phyloP scores from a whole-genome alignment of 176 grass and related monocot species.

The Dendrocalamus sinicus region DNA sequence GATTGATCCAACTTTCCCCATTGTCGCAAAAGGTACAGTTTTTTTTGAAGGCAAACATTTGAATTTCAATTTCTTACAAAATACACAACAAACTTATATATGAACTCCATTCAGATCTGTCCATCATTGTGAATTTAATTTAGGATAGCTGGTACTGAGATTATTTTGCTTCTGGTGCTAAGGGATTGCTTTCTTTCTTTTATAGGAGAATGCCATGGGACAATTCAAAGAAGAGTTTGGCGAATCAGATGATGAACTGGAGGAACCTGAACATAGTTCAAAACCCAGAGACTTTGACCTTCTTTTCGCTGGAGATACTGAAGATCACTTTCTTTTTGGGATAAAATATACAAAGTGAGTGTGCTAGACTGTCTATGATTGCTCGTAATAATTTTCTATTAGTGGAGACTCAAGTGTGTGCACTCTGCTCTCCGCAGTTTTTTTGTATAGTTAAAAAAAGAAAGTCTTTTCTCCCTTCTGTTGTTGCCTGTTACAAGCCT shows the following conservation, averaged over 20 bases:
- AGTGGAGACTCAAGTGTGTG: conserved; percentile 12
- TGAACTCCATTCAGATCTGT: neutral
- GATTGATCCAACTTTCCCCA: conserved; percentile 87
- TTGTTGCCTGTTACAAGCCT: neutral
- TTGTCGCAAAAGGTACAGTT: conserved; percentile 68
- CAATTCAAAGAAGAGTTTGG: conserved; percentile 78
- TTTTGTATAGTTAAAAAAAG: neutral
- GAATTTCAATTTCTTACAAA: conserved; percentile 14
- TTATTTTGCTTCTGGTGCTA: conserved; percentile 39
- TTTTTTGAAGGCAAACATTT: conserved; percentile 24
- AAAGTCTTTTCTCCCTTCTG: neutral
- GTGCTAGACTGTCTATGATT: neutral
- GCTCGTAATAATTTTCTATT: conserved; percentile 28
- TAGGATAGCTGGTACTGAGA: neutral
- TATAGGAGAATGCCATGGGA: conserved; percentile 66
- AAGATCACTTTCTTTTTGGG: conserved; percentile 89
- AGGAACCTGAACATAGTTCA: conserved; percentile 51
- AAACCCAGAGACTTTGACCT: conserved; percentile 81
- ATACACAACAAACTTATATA: neutral
- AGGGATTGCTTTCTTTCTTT: conserved; percentile 33
- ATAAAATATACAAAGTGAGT: conserved; percentile 94
- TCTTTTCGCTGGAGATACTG: conserved; percentile 82
- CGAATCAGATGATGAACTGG: conserved; percentile 67
- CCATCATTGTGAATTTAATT: neutral
- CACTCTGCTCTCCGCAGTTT: neutral